Evolutionary conservation across 202 grass and related monocot genomes (phyloP), one percentile per base, ranked within the genome.

Genomic region (Eragrostis tef): DNA sequence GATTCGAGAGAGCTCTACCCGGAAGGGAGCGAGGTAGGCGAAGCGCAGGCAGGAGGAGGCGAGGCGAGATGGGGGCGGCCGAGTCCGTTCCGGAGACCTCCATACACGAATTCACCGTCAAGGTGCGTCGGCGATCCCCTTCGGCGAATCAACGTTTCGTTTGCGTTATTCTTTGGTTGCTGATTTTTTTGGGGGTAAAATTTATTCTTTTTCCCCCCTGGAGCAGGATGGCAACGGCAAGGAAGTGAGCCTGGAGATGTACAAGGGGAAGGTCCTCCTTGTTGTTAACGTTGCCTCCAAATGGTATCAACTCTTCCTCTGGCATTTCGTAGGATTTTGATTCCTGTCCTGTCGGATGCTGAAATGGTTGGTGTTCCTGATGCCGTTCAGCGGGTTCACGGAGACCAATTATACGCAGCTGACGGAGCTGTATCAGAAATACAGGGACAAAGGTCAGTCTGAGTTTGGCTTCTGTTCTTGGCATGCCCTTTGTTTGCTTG

Each of bases 251-350:
- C 83, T 98, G 62, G 92, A 84, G 79, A 85, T 21, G 22, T 98
- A 88, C 83, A 95, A 95, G 90, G 92, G 90, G 60, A 95, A 95
- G 86, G 92, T 87, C 60, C 96, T 98, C 72, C 87, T 98, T 45
- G 83, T 98, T n/a, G 96, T 98, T 25, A 98, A 98, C 61, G 90
- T 98, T 60, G 92, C 92, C 79, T 98, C 92, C 81, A 98, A 95
- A 93, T 95, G 96, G 92, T 95, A 86, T 48, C 64, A 19, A 54
- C 26, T 74, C 58, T 10, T 86, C 27, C 58, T 22, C 17, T 54
- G 14, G 4, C 27, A 1, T 53, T 15, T 25, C 14, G 12, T 69
- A 44, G 50, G 22, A 52, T 15, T 70, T 44, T 27, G 52, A 21
- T 62, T 48, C 19, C 1, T 13, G 57, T 2, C 8, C 16, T 29